Base-by-base conservation (phyloP, 805 yeast genomes). In the Peterozyma toletana region DNA sequence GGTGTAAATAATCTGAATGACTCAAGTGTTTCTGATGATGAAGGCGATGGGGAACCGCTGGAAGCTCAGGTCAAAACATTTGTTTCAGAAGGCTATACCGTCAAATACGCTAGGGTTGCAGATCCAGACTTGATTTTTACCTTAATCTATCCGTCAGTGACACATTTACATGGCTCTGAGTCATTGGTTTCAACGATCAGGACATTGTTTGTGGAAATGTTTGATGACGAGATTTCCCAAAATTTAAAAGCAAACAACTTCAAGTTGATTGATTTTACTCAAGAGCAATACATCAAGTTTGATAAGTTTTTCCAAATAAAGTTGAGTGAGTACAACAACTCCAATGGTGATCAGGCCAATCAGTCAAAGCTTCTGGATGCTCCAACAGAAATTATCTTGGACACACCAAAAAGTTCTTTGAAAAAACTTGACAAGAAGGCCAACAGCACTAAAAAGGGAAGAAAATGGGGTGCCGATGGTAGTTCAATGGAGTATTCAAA, bases 401-500 rank as follows among this genome's bases (percentile, higher is more conserved):
- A 29, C 5, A 17, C 16, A 29, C 38, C 33, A 13, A 39, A 46
- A 35, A 2, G 17, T 15, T 27, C 21, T 18, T 31, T 27, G 27
- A 13, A 15, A 47, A 37, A 42, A 39, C 33, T 50, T 48, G 46
- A 48, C 43, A 44, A 38, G 39, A 48, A 36, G 37, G 33, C 42
- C 9, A 38, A 38, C 21, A 46, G 51, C 11, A 57, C 54, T 44
- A 76, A 78, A 56, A 70, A 67, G 56, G 62, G 67, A 30, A 71
- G 91, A 54, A 79, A 73, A 54, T 82, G 87, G 87, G 81, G 75
- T 21, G 75, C 74, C 30, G 83, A 80, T 53, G 90, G 89, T 6
- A 51, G 64, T 30, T 70, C 66, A 40, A 70, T 68, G 40, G 63
- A 61, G 11, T 67, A 59, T 13, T 65, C 58, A 15, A 51, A 37